Evolutionary conservation across 2,329 filamentous ascomycete species (phyloP), one percentile per base, ranked within the genome.

Genomic region (Paecilomyces fulvus): DNA sequence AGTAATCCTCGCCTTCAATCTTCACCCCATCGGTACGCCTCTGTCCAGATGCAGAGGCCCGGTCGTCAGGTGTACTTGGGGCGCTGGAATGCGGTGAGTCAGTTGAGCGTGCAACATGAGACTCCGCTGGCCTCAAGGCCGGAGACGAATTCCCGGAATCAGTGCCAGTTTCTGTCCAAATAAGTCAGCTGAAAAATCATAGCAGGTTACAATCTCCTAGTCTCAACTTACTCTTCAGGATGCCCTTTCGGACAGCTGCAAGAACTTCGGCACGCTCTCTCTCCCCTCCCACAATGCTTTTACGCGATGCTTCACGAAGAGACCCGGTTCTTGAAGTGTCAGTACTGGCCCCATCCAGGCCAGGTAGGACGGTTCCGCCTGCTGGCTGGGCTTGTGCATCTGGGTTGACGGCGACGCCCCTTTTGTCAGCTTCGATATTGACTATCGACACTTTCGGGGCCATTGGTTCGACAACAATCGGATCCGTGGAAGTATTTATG

Each of bases 371-470:
- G 20, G 89, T 92, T 48, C 85, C 88, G 23, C 88, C 88, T 49
- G 83, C 85, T 52, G 77, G 77, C 56, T 89, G 83, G 3, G 87
- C 82, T 60, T 84, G 80, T 1, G 86, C 83, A 59, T 75, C 71
- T 5, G 68, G 79, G 57, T 88, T 90, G 50, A 91, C 86, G 63
- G 94, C 91, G 57, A 94, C 86, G 59, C 79, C 86, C 64, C 95
- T 89, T 54, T 90, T 83, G 74, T 97, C 92, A 1, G 92, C 94
- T 74, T 99, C 94, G 3, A 94, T 91, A 8, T 90, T 97, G 53
- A 99, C 88, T 84, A 96, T 95, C 0, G 94, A 95, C 1, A 99
- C 89, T 60, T 91, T 83, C n/a, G 90, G 89, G 59, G 89, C 82
- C 66, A 87, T 90, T 5, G 83, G 84, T 66, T 89, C 83, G 1